phyloP scores from a whole-genome alignment of 2,329 filamentous ascomycete species.

The Cryphonectria japonica region DNA sequence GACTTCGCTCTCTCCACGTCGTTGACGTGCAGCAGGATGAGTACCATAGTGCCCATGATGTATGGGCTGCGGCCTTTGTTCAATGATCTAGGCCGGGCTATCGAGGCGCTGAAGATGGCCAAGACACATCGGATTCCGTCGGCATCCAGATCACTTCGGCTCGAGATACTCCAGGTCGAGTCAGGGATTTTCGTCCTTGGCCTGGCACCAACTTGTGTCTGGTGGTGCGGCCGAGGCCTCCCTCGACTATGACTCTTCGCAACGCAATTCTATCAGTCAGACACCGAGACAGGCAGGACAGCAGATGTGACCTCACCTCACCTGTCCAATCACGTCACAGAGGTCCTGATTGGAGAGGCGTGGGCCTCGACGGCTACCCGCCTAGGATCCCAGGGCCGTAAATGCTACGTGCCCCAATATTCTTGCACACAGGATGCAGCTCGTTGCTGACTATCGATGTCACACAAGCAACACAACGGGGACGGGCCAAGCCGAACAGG shows the following conservation, averaged over 20 bases:
- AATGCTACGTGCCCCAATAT: background rate
- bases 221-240: background rate
- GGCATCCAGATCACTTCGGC: background rate
- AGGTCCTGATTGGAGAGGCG: background rate
- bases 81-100: background rate
- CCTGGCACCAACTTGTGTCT: background rate
- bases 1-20: background rate
- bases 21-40: background rate
- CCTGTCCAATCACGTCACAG: constrained; percentile 8
- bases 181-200: background rate
- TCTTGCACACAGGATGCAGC: background rate
- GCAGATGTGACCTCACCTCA: constrained; percentile 11
- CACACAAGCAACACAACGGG: background rate
- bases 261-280: background rate
- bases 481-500: constrained; percentile 1
- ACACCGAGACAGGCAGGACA: background rate
- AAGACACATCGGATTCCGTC: background rate
- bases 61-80: background rate
- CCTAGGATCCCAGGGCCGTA: background rate
- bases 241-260: background rate
- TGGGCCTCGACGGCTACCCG: background rate
- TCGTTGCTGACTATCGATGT: constrained; percentile 11
- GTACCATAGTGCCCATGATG: background rate
- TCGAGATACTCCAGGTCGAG: background rate
- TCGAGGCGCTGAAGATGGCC: background rate